A percentile compares a stretch with the other conserved stretches of the same genome.
These are phyloP conservation scores for Prunus kanzakura DNA, from an alignment of 306 rosid genomes.

Conservation along the genomic window DNA sequence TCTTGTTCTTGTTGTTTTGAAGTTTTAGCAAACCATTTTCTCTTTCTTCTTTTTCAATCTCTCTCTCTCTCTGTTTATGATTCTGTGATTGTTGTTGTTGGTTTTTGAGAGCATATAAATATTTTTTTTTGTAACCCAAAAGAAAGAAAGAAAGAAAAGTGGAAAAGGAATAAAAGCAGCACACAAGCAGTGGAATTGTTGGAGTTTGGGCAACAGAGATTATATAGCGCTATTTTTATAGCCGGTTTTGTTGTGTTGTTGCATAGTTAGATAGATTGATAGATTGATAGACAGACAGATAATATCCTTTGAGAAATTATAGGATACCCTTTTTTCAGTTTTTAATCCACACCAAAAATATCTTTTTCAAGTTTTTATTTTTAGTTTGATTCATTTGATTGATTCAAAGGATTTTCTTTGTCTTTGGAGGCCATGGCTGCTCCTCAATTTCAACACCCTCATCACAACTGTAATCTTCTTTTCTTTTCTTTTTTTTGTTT, in stretches of 20 bases:
- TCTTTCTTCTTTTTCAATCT: not conserved
- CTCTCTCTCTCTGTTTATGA: not conserved
- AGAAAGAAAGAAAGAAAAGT: not conserved
- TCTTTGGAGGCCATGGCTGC: slow-evolving; percentile 14
- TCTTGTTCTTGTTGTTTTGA: slow-evolving; percentile 4
- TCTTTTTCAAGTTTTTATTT: slow-evolving; percentile 5
- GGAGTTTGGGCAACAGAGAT: not conserved
- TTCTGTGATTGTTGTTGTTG: slow-evolving; percentile 11
- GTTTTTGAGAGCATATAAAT: not conserved
- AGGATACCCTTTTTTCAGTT: not conserved
- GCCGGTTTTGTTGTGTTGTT: slow-evolving; percentile 17
- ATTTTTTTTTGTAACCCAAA: not conserved
- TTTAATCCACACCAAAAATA: slow-evolving; percentile 8
- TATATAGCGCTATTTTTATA: slow-evolving; percentile 5
- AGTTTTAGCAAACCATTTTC: not conserved
- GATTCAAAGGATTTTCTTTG: slow-evolving; percentile 12
- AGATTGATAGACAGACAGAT: slow-evolving; percentile 6
- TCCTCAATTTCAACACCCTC: slow-evolving; percentile 13
- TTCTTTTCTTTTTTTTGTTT: not conserved
- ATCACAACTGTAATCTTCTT: not conserved
- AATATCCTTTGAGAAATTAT: not conserved
- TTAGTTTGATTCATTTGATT: slow-evolving; percentile 7
- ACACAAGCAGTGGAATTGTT: not conserved
- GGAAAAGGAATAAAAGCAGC: not conserved
- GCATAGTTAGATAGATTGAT: not conserved